Percentiles rank a stretch among this genome's conserved stretches.
phyloP scores from a whole-genome alignment of 1,284 basidiomycete genomes.

The Peniophora sp. region DNA sequence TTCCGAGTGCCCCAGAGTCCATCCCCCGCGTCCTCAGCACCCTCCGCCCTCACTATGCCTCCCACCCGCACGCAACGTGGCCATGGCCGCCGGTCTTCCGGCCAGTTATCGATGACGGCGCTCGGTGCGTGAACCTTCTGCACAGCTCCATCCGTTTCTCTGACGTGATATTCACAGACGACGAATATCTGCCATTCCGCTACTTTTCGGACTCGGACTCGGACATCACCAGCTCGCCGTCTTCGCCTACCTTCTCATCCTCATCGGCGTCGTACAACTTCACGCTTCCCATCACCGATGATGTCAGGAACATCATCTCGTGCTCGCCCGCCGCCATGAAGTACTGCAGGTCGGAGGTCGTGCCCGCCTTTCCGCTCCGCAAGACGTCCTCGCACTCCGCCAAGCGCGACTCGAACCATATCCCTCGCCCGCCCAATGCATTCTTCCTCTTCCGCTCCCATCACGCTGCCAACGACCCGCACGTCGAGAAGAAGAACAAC shows the following conservation, averaged over 20 bases:
- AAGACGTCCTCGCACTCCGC: constrained; percentile 30
- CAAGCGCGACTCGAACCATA: constrained; percentile 34
- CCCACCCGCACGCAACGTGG: not conserved
- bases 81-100: not conserved
- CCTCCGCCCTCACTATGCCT: not conserved
- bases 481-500: constrained; percentile 38
- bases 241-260: no score
- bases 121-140: no score
- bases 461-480: constrained; percentile 39
- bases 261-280: not conserved
- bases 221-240: not conserved
- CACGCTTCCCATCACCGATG: no score
- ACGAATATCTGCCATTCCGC: no score
- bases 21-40: no score
- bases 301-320: constrained; percentile 2
- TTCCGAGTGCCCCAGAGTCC: not conserved
- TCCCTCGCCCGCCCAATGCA: constrained; percentile 75
- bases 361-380: constrained; percentile 11
- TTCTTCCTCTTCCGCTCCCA: constrained; percentile 80
- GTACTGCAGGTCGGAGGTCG: constrained; percentile 3
- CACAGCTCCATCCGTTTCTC: no score
- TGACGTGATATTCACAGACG: no score
- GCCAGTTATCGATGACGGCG: not conserved
- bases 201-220: not conserved
- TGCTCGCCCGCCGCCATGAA: constrained; percentile 9